Percentiles rank a stretch among this genome's conserved stretches.
These are phyloP conservation scores for Groenewaldozyma tartarivorans DNA, from an alignment of 805 yeast species.

Conservation along the genomic window DNA sequence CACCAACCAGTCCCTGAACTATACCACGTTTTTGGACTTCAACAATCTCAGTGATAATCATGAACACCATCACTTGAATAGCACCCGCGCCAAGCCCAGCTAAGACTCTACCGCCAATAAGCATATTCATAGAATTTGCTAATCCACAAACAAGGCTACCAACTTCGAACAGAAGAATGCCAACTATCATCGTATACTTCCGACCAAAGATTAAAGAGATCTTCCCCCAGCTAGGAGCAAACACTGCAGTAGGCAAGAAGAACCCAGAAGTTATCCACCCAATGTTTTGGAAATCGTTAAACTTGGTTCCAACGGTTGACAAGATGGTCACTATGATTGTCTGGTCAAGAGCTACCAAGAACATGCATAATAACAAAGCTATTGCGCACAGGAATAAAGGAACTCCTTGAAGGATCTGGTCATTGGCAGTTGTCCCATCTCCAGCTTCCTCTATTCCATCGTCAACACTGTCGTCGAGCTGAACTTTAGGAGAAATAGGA, in stretches of 20 bases:
- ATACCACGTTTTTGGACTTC: slow-evolving; percentile 68
- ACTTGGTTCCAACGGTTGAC: slow-evolving; percentile 43
- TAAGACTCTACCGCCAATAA: slow-evolving; percentile 65
- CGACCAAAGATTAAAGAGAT: slow-evolving; percentile 42
- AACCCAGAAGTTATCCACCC: slow-evolving; percentile 61
- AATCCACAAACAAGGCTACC: slow-evolving; percentile 39
- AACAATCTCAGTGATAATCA: slow-evolving; percentile 67
- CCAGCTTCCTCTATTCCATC: slow-evolving; percentile 13
- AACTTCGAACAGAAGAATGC: slow-evolving; percentile 31
- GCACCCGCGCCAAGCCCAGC: slow-evolving; percentile 92
- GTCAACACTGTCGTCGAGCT: too few relatives aligned
- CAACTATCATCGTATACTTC: slow-evolving; percentile 28
- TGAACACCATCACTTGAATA: slow-evolving; percentile 61
- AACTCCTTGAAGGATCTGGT: slow-evolving; percentile 18
- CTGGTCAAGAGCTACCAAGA: slow-evolving; percentile 35
- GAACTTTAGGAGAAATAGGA: too few relatives aligned
- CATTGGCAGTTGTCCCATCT: slow-evolving; percentile 18
- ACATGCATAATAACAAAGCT: slow-evolving; percentile 15
- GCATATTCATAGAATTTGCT: slow-evolving; percentile 37
- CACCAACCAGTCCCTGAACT: slow-evolving; percentile 61
- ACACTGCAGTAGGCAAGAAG: slow-evolving; percentile 49
- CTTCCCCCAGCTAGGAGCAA: slow-evolving; percentile 57
- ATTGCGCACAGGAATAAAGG: slow-evolving; percentile 12
- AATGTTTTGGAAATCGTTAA: slow-evolving; percentile 33
- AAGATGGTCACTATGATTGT: slow-evolving; percentile 47